These are phyloP conservation scores for Alternaria consortialis DNA, from an alignment of 2,329 filamentous ascomycete genomes.

Conservation along the genomic window DNA sequence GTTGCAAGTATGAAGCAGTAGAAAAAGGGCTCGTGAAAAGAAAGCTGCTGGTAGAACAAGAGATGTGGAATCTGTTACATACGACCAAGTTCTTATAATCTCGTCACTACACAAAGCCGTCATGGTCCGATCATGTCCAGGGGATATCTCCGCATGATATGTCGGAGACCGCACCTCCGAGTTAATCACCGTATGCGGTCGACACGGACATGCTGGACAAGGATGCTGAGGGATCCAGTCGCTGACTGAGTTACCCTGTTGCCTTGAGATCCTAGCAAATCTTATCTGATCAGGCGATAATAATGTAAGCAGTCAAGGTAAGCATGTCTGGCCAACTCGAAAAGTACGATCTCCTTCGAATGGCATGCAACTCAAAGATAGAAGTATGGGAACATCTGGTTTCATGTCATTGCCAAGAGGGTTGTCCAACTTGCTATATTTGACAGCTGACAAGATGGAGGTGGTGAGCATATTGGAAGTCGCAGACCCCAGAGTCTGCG, in stretches of 20 bases:
- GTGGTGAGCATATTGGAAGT: not conserved
- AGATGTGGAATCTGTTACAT: not conserved
- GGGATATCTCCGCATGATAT: not conserved
- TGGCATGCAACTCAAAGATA: too few species aligned
- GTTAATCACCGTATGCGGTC: not conserved
- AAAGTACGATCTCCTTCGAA: too few species aligned
- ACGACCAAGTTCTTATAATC: not conserved
- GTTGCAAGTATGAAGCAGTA: too few species aligned
- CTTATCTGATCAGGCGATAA: not conserved
- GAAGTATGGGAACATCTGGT: too few species aligned
- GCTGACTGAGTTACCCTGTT: not conserved
- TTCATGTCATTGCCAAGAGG: too few species aligned
- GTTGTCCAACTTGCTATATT: too few species aligned
- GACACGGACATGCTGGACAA: not conserved
- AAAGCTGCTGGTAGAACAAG: fast-evolving
- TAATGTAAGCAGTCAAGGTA: too few species aligned
- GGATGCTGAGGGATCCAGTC: not conserved
- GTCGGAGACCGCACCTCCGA: slow-evolving; percentile 8
- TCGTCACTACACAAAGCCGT: not conserved
- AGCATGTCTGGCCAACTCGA: too few species aligned
- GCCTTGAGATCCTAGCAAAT: not conserved
- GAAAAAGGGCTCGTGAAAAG: not conserved
- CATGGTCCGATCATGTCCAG: not conserved
- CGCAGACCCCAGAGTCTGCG: slow-evolving; percentile 1
- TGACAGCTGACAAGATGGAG: not conserved